phyloP scores from a whole-genome alignment of 2,329 filamentous ascomycete genomes.

The Aspergillus ruber region DNA sequence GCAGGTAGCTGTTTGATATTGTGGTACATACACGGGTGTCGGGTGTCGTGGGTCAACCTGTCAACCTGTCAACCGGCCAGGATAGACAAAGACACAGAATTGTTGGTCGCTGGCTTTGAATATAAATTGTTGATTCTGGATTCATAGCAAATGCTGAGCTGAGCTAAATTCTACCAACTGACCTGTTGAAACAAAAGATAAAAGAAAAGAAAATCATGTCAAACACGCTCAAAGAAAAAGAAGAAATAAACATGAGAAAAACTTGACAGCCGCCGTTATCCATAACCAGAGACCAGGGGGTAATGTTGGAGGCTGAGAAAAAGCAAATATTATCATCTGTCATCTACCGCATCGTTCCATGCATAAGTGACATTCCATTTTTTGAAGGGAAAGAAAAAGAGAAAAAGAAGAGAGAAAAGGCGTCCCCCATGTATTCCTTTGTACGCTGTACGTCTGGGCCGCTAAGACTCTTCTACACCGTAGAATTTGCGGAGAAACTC shows the following conservation, averaged over 20 bases:
- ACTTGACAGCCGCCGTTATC: background rate
- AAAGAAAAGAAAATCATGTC: background rate
- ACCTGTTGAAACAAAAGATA: background rate
- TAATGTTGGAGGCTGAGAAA: too few species aligned
- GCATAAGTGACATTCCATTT: too few species aligned
- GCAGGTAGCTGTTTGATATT: background rate
- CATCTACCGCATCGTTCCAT: too few species aligned
- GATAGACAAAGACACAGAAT: too few species aligned
- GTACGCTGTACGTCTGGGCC: background rate
- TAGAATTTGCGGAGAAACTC: slow-evolving; percentile 66
- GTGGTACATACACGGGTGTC: background rate
- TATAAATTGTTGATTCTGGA: too few species aligned
- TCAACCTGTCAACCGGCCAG: too few species aligned
- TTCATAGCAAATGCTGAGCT: too few species aligned
- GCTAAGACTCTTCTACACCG: slow-evolving; percentile 26
- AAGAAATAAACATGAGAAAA: background rate
- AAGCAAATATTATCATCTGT: too few species aligned
- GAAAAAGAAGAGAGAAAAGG: background rate
- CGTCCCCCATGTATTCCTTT: too few species aligned
- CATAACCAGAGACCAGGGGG: background rate
- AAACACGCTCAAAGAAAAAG: background rate
- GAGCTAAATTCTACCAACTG: too few species aligned
- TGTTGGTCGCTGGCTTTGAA: too few species aligned
- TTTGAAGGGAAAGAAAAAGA: background rate
- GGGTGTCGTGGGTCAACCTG: too few species aligned